These are phyloP conservation scores for Fusarium subglutinans DNA, from an alignment of 2,329 filamentous ascomycete genomes.

Conservation along the genomic window DNA sequence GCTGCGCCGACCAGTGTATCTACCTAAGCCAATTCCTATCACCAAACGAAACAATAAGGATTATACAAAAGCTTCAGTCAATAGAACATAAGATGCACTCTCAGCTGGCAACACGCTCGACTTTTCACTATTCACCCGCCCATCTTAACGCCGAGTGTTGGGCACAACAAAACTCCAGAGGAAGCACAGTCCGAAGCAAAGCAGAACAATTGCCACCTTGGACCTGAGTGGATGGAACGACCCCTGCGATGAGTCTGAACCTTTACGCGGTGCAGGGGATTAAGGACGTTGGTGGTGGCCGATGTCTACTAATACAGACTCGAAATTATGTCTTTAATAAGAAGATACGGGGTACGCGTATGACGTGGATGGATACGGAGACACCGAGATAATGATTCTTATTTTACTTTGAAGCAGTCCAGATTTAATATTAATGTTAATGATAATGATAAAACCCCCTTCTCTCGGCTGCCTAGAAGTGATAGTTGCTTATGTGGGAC, in stretches of 20 bases:
- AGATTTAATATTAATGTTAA: constrained; percentile 28
- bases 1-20: neutral
- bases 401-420: constrained; percentile 18
- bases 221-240: constrained; percentile 24
- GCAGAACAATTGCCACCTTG: neutral
- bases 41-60: no score
- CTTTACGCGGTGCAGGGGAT: constrained; percentile 43
- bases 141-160: constrained; percentile 45
- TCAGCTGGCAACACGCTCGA: neutral
- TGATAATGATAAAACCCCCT: constrained; percentile 8
- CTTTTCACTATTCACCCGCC: constrained; percentile 25
- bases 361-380: constrained; percentile 5
- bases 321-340: constrained; percentile 4
- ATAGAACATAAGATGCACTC: constrained; percentile 3
- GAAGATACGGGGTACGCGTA: constrained; percentile 2
- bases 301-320: constrained; percentile 39
- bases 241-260: constrained; percentile 42
- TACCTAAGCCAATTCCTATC: neutral
- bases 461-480: neutral
- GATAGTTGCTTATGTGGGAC: neutral
- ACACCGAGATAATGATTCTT: constrained; percentile 23
- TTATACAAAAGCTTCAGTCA: neutral
- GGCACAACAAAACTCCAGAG: constrained; percentile 29
- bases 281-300: constrained; percentile 26
- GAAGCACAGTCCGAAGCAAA: constrained; percentile 8